Evolutionary conservation across 2,329 filamentous ascomycete genomes (phyloP).

Genomic region (Acarospora socialis): DNA sequence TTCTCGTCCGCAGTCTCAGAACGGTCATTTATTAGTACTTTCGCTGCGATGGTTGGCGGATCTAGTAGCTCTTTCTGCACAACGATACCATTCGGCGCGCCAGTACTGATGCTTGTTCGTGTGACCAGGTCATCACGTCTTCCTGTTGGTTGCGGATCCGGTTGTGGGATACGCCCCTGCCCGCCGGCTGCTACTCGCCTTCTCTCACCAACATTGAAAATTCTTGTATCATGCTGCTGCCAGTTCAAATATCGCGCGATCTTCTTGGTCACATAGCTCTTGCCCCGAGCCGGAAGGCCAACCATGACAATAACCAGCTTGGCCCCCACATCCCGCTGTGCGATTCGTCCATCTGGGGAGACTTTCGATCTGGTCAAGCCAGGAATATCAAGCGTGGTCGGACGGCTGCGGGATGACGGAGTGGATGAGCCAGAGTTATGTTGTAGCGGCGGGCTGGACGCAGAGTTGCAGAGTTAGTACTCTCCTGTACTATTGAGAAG

Average conservation of each 20-base stretch:
- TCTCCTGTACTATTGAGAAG: no score
- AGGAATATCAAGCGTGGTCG: constrained; percentile 91
- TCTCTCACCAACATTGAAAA: constrained; percentile 95
- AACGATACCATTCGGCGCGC: constrained; percentile 14
- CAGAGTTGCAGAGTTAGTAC: constrained; percentile 12
- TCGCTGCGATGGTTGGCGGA: constrained; percentile 32
- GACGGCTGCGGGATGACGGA: constrained; percentile 65
- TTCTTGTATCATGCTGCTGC: constrained; percentile 89
- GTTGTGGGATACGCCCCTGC: no score
- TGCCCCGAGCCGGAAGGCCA: constrained; percentile 82
- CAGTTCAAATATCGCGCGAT: constrained; percentile 88
- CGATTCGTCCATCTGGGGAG: constrained; percentile 88
- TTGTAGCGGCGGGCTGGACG: constrained; percentile 47
- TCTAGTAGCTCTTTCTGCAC: constrained; percentile 24
- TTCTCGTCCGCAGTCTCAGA: constrained; percentile 10
- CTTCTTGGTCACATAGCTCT: constrained; percentile 99
- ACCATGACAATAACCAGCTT: constrained; percentile 99
- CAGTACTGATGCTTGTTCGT: constrained; percentile 23
- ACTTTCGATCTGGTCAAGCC: constrained; percentile 91
- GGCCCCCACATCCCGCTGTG: constrained; percentile 82
- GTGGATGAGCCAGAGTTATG: constrained; percentile 66
- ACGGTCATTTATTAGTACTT: constrained; percentile 47
- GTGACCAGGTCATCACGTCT: neutral
- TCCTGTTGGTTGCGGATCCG: no score
- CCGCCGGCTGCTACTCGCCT: constrained; percentile 63